phyloP scores from a whole-genome alignment of 306 rosid species.

The Hippophae tibetana region DNA sequence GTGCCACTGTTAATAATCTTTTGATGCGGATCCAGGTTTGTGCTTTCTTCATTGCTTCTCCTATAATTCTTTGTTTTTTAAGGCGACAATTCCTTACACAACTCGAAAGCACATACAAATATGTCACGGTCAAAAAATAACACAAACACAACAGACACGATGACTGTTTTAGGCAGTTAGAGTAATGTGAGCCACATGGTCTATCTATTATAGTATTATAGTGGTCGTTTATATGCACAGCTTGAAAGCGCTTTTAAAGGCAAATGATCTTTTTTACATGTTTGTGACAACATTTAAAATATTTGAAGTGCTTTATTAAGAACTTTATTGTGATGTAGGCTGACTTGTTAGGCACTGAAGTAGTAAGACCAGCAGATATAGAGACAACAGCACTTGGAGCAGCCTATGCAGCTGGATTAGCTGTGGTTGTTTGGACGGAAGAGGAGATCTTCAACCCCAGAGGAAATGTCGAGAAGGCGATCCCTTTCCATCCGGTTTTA shows the following conservation, averaged over 20 bases:
- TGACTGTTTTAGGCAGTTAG: too few species aligned
- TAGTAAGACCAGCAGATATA: slow-evolving; percentile 70
- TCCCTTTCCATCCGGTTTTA: slow-evolving; percentile 38
- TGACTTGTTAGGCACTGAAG: slow-evolving; percentile 59
- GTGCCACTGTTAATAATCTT: slow-evolving; percentile 69
- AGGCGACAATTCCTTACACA: neutral
- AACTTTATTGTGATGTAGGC: slow-evolving; percentile 38
- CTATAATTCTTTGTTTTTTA: neutral
- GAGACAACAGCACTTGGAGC: slow-evolving; percentile 98
- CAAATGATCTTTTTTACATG: too few species aligned
- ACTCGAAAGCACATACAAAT: too few species aligned
- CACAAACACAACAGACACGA: too few species aligned
- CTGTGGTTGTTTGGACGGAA: slow-evolving; percentile 69
- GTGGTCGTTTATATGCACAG: too few species aligned
- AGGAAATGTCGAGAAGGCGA: slow-evolving; percentile 33
- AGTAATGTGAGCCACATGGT: too few species aligned
- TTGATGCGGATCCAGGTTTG: slow-evolving; percentile 93
- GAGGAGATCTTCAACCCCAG: slow-evolving; percentile 35
- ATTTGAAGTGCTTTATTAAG: neutral
- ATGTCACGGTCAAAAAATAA: too few species aligned
- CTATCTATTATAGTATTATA: too few species aligned
- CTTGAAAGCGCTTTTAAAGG: too few species aligned
- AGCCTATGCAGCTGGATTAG: slow-evolving; percentile 95
- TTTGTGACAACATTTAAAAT: too few species aligned
- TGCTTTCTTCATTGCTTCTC: slow-evolving; percentile 7